Conservation (phyloP, 306 rosid genomes). For the Malus sieversii region DNA sequence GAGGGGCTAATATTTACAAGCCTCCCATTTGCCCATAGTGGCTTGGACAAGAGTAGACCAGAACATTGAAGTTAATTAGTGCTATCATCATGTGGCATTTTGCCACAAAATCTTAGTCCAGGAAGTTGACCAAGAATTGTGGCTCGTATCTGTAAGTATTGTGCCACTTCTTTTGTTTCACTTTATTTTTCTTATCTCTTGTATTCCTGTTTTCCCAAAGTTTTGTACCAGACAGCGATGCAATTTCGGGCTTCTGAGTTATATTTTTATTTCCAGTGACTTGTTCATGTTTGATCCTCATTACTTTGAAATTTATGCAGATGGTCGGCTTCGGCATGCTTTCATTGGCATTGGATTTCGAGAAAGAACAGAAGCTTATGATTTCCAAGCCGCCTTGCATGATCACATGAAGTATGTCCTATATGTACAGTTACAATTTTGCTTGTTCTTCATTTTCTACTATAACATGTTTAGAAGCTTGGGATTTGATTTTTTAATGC, state of each 20-base stretch:
- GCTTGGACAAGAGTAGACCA: background rate
- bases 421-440: conserved; percentile 15
- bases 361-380: conserved; percentile 96
- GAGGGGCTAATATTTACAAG: background rate
- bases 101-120: background rate
- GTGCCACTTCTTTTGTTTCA: background rate
- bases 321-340: conserved; percentile 90
- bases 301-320: conserved; percentile 34
- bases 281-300: background rate
- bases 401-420: conserved; percentile 85
- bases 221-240: background rate
- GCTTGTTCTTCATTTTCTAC: background rate
- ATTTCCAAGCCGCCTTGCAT: conserved; percentile 95
- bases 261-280: background rate
- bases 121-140: background rate
- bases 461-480: conserved; percentile 8
- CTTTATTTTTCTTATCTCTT: background rate
- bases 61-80: background rate
- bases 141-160: background rate
- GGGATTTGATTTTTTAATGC: background rate
- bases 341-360: conserved; percentile 94
- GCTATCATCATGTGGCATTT: background rate
- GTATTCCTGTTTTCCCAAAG: background rate
- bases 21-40: background rate
- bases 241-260: conserved; percentile 3